Evolutionary conservation across 441 rosid species (phyloP).

Genomic region (Adansonia grandidieri): DNA sequence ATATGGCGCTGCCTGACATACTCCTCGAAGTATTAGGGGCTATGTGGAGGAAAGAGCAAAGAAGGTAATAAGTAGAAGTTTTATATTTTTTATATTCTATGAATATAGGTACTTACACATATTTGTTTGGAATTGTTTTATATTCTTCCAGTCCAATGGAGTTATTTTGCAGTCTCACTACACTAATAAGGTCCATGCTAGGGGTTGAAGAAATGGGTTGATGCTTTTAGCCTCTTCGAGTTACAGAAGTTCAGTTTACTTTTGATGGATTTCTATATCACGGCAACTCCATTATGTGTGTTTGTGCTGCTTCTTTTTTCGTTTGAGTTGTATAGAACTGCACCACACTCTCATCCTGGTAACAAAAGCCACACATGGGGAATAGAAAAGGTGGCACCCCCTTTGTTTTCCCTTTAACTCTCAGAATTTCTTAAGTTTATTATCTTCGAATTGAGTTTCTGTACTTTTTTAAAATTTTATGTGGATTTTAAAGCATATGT

Average conservation of each 20-base stretch:
- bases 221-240: not conserved
- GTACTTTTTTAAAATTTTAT: not conserved
- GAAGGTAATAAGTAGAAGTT: slow-evolving; percentile 8
- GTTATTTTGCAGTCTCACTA: slow-evolving; percentile 6
- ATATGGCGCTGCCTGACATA: slow-evolving; percentile 1
- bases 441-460: not conserved
- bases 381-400: not conserved
- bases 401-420: not conserved
- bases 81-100: not conserved
- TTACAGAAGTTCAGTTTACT: not conserved
- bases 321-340: slow-evolving; percentile 19
- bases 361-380: not conserved
- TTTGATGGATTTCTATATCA: not conserved
- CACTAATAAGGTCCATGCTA: not conserved
- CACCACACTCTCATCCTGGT: not conserved
- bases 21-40: slow-evolving; percentile 2
- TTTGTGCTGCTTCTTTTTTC: not conserved
- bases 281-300: not conserved
- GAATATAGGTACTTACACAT: not conserved
- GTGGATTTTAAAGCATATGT: slow-evolving; percentile 2
- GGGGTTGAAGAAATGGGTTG: slow-evolving; percentile 24
- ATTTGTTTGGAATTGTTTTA: slow-evolving; percentile 1
- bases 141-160: slow-evolving; percentile 12
- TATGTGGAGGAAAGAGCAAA: slow-evolving; percentile 17
- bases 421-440: not conserved